phyloP scores from a whole-genome alignment of 2,329 filamentous ascomycete genomes.

The Nothopassalora personata region DNA sequence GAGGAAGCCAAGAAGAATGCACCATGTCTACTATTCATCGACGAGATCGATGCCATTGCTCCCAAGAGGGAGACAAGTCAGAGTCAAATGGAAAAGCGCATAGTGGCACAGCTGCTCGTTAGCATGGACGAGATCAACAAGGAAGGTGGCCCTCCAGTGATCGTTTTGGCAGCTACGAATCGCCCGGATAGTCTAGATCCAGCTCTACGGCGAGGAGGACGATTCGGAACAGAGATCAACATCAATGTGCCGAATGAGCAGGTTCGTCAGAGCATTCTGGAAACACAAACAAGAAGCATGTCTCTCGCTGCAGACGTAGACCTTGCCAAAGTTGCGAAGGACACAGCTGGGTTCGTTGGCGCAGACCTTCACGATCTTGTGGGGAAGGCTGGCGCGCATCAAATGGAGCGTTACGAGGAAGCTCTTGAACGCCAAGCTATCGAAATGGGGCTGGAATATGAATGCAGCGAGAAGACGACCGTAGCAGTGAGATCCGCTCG shows the following conservation, averaged over 20 bases:
- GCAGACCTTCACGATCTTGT: constrained; percentile 74
- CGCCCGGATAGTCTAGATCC: constrained; percentile 81
- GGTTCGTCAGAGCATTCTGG: constrained; percentile 72
- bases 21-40: constrained; percentile 85
- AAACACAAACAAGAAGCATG: constrained; percentile 63
- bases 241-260: constrained; percentile 78
- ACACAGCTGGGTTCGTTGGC: constrained; percentile 88
- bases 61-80: constrained; percentile 78
- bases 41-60: constrained; percentile 87
- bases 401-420: constrained; percentile 56
- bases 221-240: constrained; percentile 79
- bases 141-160: constrained; percentile 65
- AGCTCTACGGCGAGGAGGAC: constrained; percentile 64
- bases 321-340: constrained; percentile 67
- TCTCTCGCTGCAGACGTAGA: constrained; percentile 65
- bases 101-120: constrained; percentile 73
- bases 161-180: constrained; percentile 89
- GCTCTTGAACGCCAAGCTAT: constrained; percentile 41
- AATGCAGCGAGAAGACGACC: constrained; percentile 15
- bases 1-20: constrained; percentile 82
- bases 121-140: constrained; percentile 77
- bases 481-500: not conserved
- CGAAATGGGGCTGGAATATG: constrained; percentile 28
- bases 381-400: constrained; percentile 58
- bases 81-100: constrained; percentile 83